These are phyloP conservation scores for Lipomyces mesembrius DNA, from an alignment of 805 yeast species.

Conservation along the genomic window DNA sequence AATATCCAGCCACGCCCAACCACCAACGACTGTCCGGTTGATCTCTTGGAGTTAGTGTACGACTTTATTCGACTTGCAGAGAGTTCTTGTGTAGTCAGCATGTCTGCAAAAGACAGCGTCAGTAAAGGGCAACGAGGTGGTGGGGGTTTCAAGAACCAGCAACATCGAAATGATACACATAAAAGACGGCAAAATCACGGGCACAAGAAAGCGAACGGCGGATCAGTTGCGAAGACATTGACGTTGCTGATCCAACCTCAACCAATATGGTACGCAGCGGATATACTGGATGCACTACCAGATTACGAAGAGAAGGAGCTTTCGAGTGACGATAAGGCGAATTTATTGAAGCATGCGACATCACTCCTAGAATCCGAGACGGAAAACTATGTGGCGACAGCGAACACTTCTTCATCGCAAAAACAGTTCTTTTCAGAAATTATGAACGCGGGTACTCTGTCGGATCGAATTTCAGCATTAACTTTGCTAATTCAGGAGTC, in stretches of 20 bases:
- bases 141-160: neutral
- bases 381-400: slow-evolving; percentile 69
- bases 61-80: neutral
- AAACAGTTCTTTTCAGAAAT: slow-evolving; percentile 87
- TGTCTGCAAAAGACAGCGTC: neutral
- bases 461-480: slow-evolving; percentile 92
- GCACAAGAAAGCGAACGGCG: neutral
- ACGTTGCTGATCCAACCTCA: slow-evolving; percentile 18
- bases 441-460: slow-evolving; percentile 87
- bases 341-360: slow-evolving; percentile 68
- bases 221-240: neutral
- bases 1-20: neutral
- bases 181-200: neutral
- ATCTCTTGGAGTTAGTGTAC: neutral
- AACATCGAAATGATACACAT: neutral
- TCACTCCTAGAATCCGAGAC: slow-evolving; percentile 71
- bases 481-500: slow-evolving; percentile 93
- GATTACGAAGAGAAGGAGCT: slow-evolving; percentile 38
- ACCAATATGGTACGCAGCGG: slow-evolving; percentile 32
- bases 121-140: neutral
- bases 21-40: neutral
- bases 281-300: slow-evolving; percentile 15
- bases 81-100: neutral
- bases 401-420: slow-evolving; percentile 76
- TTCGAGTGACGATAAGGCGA: slow-evolving; percentile 56